Evolutionary conservation across 148 eudicot genomes (phyloP).

Genomic region (Spergularia marina): DNA sequence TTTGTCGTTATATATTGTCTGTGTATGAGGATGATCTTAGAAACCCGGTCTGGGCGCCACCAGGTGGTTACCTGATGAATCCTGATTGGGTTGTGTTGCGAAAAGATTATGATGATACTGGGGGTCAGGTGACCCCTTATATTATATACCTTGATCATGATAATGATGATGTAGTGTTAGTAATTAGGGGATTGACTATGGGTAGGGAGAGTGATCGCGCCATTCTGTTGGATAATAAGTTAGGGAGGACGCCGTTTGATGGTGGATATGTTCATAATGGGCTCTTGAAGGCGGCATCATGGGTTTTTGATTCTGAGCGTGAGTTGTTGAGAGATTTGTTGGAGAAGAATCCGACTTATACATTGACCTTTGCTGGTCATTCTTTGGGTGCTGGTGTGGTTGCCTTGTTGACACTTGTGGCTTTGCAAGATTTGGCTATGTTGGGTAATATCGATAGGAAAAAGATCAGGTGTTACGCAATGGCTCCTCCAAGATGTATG

Average conservation of each 20-base stretch:
- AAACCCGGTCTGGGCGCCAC: constrained; percentile 88
- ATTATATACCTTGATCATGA: constrained; percentile 81
- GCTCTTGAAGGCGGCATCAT: constrained; percentile 70
- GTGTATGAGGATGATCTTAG: constrained; percentile 85
- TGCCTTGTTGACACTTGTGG: constrained; percentile 64
- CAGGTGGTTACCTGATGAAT: constrained; percentile 79
- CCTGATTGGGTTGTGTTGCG: constrained; percentile 73
- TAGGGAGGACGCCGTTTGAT: constrained; percentile 72
- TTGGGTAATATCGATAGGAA: constrained; percentile 73
- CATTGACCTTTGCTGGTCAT: constrained; percentile 92
- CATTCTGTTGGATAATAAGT: constrained; percentile 72
- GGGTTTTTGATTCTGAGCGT: constrained; percentile 67
- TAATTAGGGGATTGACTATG: constrained; percentile 81
- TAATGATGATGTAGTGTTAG: constrained; percentile 65
- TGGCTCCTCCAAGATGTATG: constrained; percentile 93
- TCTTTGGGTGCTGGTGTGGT: constrained; percentile 94
- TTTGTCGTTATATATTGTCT: constrained; percentile 66
- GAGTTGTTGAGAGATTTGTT: constrained; percentile 61
- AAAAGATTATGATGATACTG: constrained; percentile 56
- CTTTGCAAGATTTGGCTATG: constrained; percentile 55
- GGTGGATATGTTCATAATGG: constrained; percentile 99
- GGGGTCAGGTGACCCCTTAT: constrained; percentile 71
- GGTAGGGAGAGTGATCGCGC: constrained; percentile 76
- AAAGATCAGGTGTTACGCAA: constrained; percentile 77
- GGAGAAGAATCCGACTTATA: constrained; percentile 57